Base-by-base conservation (phyloP, 2,329 filamentous ascomycete species). In the Escovopsis sp. region DNA sequence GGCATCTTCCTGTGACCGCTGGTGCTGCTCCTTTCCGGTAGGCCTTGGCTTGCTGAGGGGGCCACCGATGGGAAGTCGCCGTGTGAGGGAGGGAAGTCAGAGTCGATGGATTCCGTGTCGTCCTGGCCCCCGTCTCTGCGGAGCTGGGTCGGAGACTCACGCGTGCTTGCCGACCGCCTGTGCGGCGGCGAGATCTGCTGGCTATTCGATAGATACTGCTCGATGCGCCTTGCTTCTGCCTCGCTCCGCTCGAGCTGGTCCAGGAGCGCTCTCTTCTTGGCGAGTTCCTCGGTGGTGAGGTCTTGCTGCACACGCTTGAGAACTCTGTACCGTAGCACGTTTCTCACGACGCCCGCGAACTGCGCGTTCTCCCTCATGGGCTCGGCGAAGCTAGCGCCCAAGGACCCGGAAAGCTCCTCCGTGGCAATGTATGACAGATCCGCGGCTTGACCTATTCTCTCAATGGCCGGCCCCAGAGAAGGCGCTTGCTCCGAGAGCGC, bases 331-430 rank as follows among this genome's bases (percentile, higher is more conserved):
- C 84, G 77, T 42, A 98, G 67, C 30, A 98, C 89, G 49, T 71
- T 84, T 35, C 88, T 78, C 4, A 98, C 91, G 1, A 98, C 86
- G 10, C 91, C 85, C 1, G 91, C 91, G 58, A 98, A 98, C 56
- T 98, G 91, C 11, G 91, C 88, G 53, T 87, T 94, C 63, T 98
- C 91, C 42, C 93, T 77, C 86, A 98, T 95, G 1, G 91, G 91
- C 56, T 98, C 93, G 0, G 93, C 87, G 56, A 98, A 98, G 50
- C 79, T 91, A 30, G 89, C 88, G 15, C 88, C 88, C n/a, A 98
- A 66, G 0, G 83, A 82, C 2, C 78, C 79, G 0, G 88, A 88
- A 3, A 98, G 68, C 57, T 98, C 91, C 53, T 94, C 85, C 0
- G 89, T 96, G 9, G 85, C 87, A 49, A 98, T 88, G 57, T 96